Evolutionary conservation across 2,329 filamentous ascomycete species (phyloP), one percentile per base, ranked within the genome.

Genomic region (Nothopassalora personata): DNA sequence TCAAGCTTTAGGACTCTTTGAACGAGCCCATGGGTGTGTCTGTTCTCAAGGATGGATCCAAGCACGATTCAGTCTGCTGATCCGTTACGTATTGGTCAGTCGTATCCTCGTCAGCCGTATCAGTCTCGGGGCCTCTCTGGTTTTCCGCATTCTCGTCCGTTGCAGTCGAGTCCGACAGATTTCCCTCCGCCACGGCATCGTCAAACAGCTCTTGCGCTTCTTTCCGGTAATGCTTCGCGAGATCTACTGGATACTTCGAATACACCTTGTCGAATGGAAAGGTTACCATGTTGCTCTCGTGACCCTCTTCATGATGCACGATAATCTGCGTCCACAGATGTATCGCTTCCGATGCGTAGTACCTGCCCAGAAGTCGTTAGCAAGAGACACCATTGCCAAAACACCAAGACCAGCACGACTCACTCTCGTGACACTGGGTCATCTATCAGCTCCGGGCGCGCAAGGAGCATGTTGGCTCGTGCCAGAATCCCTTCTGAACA

Each of bases 1-100:
- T 72, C 62, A 72, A 72, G 64, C 62, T 72, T 27, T 72, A 53
- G 19, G 43, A 46, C 50, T 39, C 15, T 33, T 50, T 11, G 4
- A 7, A n/a, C 18, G 34, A 5, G n/a, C 9, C 39, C 39, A 33
- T 36, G 18, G 19, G 18, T 4, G 31, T 33, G 9, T 27, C 34
- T 23, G 19, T 11, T 45, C 51, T 23, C 23, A 10, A 18, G 18
- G 53, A 52, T 30, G 48, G 50, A 45, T 45, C 57, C 9, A n/a
- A 7, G n/a, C n/a, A n/a, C 4, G 3, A n/a, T 18, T 43, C 39
- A 4, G 13, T 7, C 2, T 43, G 13, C 13, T n/a, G 39, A 4
- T 43, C n/a, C 39, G 34, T 34, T 11, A 34, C 11, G 8, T 34
- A 34, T 5, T 11, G 31, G 23, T 23, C 23, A 34, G 31, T 34